Evolutionary conservation across 2,329 filamentous ascomycete species (phyloP), one percentile per base, ranked within the genome.

Genomic region (Sclerotinia borealis): DNA sequence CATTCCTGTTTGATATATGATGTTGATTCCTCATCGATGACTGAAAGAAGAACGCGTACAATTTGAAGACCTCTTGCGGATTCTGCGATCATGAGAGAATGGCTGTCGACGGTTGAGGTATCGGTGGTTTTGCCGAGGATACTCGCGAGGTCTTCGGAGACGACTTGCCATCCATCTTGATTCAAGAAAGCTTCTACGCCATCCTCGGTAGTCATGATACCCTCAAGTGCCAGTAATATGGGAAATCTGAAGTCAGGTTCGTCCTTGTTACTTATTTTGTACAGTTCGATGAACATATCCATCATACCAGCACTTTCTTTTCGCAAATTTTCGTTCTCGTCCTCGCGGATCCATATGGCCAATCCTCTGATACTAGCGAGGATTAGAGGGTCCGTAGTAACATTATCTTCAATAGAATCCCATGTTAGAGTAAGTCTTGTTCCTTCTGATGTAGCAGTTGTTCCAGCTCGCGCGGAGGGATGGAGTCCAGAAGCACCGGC

Each of bases 331-430:
- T 85, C 81, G 47, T 85, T 85, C 47, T 89, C 86, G 63, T 90
- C 87, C 66, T 90, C 87, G 9, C 84, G 79, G n/a, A 90, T 76
- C 88, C 88, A 90, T 22, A 89, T 79, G 1, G 85, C 81, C 36
- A 90, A 70, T 0, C 83, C 76, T 50, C 84, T 77, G 27, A 89
- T 74, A 0, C 83, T 81, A 3, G 86, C 81, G 2, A 87, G 78
- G 1, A 87, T 77, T 9, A 90, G 77, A 1, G 83, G 81, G 68
- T 90, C 87, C 8, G 80, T 76, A 13, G 70, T 70, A 36, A 77
- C 75, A 65, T 79, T 76, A 11, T 79, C 78, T 62, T 79, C 78
- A 64, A 71, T 72, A 0, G 82, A 80, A 63, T 88, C 85, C 85
- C 85, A 89, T 0, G 81, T 77, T 17, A 88, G 75, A 0, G 81